A percentile compares a stretch with the other conserved stretches of the same genome.
These are phyloP conservation scores for Parachaetomium inaequale DNA, from an alignment of 495 filamentous ascomycete species.

Conservation along the genomic window DNA sequence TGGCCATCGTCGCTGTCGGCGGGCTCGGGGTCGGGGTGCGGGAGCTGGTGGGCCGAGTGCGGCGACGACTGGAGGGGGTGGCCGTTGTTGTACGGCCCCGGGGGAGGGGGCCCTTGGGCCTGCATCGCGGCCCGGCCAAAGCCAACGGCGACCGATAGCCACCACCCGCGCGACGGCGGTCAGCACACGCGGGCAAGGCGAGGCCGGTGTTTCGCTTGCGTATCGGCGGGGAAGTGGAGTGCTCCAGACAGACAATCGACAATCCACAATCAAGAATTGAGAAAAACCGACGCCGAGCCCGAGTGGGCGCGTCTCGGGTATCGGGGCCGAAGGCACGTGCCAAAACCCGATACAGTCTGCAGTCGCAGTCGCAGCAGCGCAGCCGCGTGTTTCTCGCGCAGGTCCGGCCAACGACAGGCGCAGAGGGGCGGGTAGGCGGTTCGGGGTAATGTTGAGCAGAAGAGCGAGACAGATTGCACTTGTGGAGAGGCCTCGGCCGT, in stretches of 20 bases:
- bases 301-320: background rate
- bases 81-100: no score
- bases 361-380: background rate
- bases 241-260: background rate
- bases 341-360: background rate
- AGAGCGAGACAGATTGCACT: conserved; percentile 23
- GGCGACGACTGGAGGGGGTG: conserved; percentile 24
- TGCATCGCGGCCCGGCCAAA: conserved; percentile 29
- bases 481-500: conserved; percentile 22
- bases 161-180: background rate
- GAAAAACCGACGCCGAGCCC: background rate
- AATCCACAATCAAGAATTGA: no score
- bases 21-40: conserved; percentile 18
- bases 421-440: conserved; percentile 10
- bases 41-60: conserved; percentile 11
- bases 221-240: background rate
- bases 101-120: conserved; percentile 23
- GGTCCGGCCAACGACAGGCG: background rate
- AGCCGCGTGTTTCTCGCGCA: background rate
- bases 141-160: conserved; percentile 1
- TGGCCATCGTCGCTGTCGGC: conserved; percentile 33
- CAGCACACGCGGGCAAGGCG: background rate
- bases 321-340: conserved; percentile 3
- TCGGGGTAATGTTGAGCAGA: conserved; percentile 49
- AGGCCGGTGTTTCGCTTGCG: background rate